These are phyloP conservation scores for Sordaria brevicollis DNA, from an alignment of 495 filamentous ascomycete species.

Conservation along the genomic window DNA sequence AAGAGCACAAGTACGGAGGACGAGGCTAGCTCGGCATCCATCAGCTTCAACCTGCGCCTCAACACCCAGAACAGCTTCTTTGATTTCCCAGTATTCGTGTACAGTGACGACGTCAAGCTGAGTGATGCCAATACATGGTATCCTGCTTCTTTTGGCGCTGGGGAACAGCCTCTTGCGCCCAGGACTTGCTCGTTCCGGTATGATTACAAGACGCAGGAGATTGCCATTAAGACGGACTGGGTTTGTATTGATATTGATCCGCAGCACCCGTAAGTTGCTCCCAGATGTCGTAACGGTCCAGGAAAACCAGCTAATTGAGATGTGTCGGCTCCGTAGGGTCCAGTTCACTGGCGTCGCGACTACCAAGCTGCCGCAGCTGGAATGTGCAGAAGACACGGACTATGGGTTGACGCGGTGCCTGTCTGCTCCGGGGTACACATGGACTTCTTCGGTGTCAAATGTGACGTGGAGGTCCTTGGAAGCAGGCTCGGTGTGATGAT, in stretches of 20 bases:
- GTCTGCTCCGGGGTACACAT: background rate
- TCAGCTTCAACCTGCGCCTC: slow-evolving; percentile 19
- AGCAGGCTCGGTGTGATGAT: background rate
- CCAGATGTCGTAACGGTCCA: background rate
- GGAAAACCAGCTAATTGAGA: background rate
- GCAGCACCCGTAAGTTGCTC: slow-evolving; percentile 14
- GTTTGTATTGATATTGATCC: slow-evolving; percentile 17
- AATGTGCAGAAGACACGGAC: background rate
- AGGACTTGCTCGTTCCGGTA: slow-evolving; percentile 12
- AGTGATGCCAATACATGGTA: slow-evolving; percentile 10
- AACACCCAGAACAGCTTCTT: slow-evolving; percentile 8
- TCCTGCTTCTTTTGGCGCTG: slow-evolving; percentile 8
- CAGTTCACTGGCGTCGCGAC: slow-evolving; percentile 14
- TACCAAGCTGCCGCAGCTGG: slow-evolving; percentile 5
- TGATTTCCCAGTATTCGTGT: slow-evolving; percentile 8
- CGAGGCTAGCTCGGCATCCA: background rate
- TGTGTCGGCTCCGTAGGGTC: slow-evolving; percentile 3
- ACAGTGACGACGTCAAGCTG: slow-evolving; percentile 1
- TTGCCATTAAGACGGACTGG: slow-evolving; percentile 15
- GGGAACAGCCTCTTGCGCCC: slow-evolving; percentile 9
- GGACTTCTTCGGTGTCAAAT: background rate
- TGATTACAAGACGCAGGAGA: background rate
- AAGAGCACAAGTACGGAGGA: background rate
- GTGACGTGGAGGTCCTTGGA: background rate
- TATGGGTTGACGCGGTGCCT: background rate